Percentiles rank a stretch among this genome's conserved stretches.
Evolutionary conservation across 139 green algal genomes (phyloP).

Genomic region (Tetraselmis chui): DNA sequence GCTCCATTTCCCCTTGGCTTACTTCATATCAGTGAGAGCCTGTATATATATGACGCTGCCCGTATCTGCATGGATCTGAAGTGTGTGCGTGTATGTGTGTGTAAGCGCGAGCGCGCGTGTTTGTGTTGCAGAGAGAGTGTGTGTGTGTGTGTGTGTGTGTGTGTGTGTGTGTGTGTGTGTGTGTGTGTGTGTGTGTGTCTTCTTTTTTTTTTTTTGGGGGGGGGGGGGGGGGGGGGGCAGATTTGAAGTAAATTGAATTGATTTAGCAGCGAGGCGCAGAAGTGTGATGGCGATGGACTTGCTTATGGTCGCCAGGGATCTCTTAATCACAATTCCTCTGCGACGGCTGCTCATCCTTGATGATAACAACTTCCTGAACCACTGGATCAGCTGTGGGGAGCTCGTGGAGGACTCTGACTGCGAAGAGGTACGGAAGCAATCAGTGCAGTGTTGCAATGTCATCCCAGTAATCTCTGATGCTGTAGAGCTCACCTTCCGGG

Average conservation of each 20-base stretch:
- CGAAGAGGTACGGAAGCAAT: background rate
- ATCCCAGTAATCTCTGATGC: too few species aligned
- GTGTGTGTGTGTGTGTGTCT: background rate
- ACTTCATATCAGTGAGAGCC: background rate
- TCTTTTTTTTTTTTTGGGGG: too few species aligned
- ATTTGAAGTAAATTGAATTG: too few species aligned
- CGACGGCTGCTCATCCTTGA: background rate
- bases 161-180: background rate
- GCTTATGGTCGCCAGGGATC: background rate
- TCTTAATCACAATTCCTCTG: background rate
- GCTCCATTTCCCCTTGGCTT: background rate
- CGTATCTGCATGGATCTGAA: too few species aligned
- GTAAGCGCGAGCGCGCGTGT: background rate
- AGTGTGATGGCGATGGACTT: too few species aligned
- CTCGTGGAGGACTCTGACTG: background rate
- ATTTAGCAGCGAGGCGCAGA: too few species aligned
- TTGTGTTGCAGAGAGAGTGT: too few species aligned
- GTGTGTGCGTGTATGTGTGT: too few species aligned
- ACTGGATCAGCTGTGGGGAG: background rate
- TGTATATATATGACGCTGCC: background rate
- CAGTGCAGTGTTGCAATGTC: too few species aligned
- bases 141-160: background rate
- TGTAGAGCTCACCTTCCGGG: too few species aligned
- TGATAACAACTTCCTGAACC: background rate
- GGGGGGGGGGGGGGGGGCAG: too few species aligned